Evolutionary conservation across 805 yeast genomes (phyloP).

Genomic region (Candida andamanensis): DNA sequence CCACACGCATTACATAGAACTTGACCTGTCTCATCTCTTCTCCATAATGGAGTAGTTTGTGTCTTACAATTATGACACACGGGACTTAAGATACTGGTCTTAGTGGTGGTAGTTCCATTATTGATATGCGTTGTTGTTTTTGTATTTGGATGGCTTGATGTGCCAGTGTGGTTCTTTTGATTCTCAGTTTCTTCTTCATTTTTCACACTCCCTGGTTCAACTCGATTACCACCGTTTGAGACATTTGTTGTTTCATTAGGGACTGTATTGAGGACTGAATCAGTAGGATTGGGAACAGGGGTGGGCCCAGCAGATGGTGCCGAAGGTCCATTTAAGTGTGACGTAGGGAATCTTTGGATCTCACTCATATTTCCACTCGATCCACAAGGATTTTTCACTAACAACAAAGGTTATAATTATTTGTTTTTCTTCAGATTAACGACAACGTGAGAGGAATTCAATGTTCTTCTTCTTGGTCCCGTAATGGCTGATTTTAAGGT

Average conservation of each 20-base stretch:
- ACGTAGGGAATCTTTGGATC: conserved; percentile 9
- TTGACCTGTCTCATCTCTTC: conserved; percentile 75
- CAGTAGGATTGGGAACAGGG: neutral
- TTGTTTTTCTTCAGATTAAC: too few relatives aligned
- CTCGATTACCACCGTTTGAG: too few relatives aligned
- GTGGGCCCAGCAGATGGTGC: neutral
- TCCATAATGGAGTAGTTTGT: conserved; percentile 91
- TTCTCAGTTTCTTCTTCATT: too few relatives aligned
- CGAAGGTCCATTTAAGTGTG: conserved; percentile 1
- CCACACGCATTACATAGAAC: conserved; percentile 96
- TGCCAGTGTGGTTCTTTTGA: conserved; percentile 5
- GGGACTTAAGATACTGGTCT: conserved; percentile 58
- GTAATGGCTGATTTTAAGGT: too few relatives aligned
- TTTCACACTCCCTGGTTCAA: too few relatives aligned
- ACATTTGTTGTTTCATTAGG: too few relatives aligned
- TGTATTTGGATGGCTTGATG: conserved; percentile 58
- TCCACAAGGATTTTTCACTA: too few relatives aligned
- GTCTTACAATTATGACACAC: conserved; percentile 89
- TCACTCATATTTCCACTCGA: conserved; percentile 13
- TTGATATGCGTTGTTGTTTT: conserved; percentile 53
- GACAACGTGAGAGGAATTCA: too few relatives aligned
- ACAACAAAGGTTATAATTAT: too few relatives aligned
- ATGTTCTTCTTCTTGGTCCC: too few relatives aligned
- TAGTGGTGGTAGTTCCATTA: conserved; percentile 62
- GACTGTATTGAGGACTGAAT: too few relatives aligned